phyloP scores from a whole-genome alignment of 2,329 filamentous ascomycete genomes.

The Cryphonectria carpinicola region DNA sequence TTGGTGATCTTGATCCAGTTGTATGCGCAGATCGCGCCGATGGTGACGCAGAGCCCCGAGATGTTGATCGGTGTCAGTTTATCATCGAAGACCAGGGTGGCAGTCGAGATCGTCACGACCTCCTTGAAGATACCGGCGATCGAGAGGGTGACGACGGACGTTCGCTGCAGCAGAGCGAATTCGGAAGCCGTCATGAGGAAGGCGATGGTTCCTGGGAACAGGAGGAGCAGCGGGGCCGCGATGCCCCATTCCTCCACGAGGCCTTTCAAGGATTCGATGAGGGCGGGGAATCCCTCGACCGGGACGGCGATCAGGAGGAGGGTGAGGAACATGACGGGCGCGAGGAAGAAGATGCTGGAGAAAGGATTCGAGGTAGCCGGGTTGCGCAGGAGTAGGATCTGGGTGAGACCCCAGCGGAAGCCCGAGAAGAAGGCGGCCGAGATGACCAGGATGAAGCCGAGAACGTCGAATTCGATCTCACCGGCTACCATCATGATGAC shows the following conservation, averaged over 20 bases:
- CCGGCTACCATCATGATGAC: constrained; percentile 99
- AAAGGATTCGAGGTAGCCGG: constrained; percentile 96
- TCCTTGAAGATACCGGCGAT: constrained; percentile 99
- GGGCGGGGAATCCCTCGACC: constrained; percentile 75
- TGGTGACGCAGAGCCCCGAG: constrained; percentile 83
- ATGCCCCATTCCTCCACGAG: constrained; percentile 73
- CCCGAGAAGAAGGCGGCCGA: constrained; percentile 92
- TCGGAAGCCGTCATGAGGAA: constrained; percentile 97
- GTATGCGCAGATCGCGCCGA: constrained; percentile 83
- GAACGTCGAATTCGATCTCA: constrained; percentile 83
- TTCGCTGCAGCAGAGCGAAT: constrained; percentile 92
- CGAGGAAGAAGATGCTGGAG: constrained; percentile 96
- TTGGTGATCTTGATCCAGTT: constrained; percentile 93
- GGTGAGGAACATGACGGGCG: constrained; percentile 91
- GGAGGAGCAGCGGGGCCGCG: constrained; percentile 70
- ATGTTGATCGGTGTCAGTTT: constrained; percentile 86
- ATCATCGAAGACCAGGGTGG: constrained; percentile 87
- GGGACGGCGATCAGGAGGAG: constrained; percentile 81
- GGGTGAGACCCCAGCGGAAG: constrained; percentile 97
- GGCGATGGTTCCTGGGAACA: constrained; percentile 89
- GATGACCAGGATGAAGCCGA: constrained; percentile 92
- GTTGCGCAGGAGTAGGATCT: constrained; percentile 91
- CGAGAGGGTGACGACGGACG: constrained; percentile 91
- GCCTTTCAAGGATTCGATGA: constrained; percentile 66
- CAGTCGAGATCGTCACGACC: constrained; percentile 91